A percentile compares a stretch with the other conserved stretches of the same genome.
These are phyloP conservation scores for Boletus fagicola DNA, from an alignment of 768 basidiomycete species.

Conservation along the genomic window DNA sequence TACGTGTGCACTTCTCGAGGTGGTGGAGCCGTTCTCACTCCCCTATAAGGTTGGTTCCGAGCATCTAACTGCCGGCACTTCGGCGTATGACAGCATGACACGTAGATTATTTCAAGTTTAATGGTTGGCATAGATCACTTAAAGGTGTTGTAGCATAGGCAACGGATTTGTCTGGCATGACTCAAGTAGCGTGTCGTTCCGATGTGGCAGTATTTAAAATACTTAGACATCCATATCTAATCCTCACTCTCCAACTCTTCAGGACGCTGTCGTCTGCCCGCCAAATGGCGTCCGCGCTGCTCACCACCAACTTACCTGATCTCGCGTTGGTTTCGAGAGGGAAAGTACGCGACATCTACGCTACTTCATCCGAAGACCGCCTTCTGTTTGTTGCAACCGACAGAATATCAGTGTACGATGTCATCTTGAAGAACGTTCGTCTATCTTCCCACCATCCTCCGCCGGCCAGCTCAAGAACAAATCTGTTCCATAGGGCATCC, in stretches of 20 bases:
- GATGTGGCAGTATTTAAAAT: constrained; percentile 9
- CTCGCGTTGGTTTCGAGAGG: constrained; percentile 80
- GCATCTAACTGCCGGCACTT: constrained; percentile 33
- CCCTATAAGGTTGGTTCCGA: constrained; percentile 47
- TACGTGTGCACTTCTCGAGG: constrained; percentile 39
- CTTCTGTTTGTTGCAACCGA: constrained; percentile 95
- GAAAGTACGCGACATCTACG: constrained; percentile 96
- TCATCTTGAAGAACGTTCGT: constrained; percentile 88
- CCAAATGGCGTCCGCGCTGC: constrained; percentile 40
- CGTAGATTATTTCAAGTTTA: constrained; percentile 15
- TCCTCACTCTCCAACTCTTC: background rate
- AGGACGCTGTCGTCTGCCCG: background rate
- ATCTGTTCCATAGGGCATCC: constrained; percentile 68
- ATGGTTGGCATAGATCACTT: constrained; percentile 5
- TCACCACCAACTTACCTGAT: constrained; percentile 54
- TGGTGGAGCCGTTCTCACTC: constrained; percentile 14
- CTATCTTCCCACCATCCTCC: background rate
- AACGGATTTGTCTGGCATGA: constrained; percentile 5
- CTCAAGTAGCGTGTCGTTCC: constrained; percentile 11
- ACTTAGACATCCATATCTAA: constrained; percentile 2
- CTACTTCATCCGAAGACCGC: constrained; percentile 62
- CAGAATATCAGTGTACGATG: constrained; percentile 95
- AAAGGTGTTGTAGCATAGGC: constrained; percentile 21
- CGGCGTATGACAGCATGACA: background rate
- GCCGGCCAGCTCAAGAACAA: background rate